These are phyloP conservation scores for Hortaea sp. DNA, from an alignment of 2,329 filamentous ascomycete species.

Conservation along the genomic window DNA sequence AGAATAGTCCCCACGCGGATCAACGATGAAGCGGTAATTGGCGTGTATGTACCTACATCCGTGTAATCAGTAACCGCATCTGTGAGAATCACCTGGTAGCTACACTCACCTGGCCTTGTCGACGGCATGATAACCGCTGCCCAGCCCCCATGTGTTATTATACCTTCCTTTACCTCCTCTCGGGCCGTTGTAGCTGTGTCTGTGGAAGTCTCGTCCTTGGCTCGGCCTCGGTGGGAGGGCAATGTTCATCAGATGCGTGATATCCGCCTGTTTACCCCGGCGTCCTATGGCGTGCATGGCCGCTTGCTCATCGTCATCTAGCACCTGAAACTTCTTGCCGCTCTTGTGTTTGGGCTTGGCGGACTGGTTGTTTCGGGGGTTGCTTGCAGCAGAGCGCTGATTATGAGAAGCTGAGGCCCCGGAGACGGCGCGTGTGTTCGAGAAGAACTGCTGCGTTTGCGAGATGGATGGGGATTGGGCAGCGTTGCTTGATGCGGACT, in stretches of 20 bases:
- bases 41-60: constrained; percentile 70
- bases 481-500: constrained; percentile 17
- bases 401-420: constrained; percentile 51
- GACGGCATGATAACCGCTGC: constrained; percentile 78
- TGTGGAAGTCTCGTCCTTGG: constrained; percentile 43
- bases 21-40: constrained; percentile 94
- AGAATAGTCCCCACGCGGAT: constrained; percentile 68
- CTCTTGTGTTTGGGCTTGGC: constrained; percentile 75
- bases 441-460: constrained; percentile 33
- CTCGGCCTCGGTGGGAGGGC: constrained; percentile 61
- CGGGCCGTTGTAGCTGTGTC: constrained; percentile 31
- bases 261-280: constrained; percentile 79
- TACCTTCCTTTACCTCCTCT: constrained; percentile 40
- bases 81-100: not conserved
- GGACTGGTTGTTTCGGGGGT: constrained; percentile 41
- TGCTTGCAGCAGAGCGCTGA: constrained; percentile 50
- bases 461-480: constrained; percentile 29
- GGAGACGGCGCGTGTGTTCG: constrained; percentile 34
- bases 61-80: not conserved
- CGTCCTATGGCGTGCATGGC: constrained; percentile 42
- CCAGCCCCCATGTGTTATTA: constrained; percentile 71
- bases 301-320: constrained; percentile 68
- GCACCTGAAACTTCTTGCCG: constrained; percentile 57
- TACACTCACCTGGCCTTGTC: constrained; percentile 70
- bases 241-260: constrained; percentile 94